phyloP scores from a whole-genome alignment of 148 eudicot genomes.

The Oxyria digyna region DNA sequence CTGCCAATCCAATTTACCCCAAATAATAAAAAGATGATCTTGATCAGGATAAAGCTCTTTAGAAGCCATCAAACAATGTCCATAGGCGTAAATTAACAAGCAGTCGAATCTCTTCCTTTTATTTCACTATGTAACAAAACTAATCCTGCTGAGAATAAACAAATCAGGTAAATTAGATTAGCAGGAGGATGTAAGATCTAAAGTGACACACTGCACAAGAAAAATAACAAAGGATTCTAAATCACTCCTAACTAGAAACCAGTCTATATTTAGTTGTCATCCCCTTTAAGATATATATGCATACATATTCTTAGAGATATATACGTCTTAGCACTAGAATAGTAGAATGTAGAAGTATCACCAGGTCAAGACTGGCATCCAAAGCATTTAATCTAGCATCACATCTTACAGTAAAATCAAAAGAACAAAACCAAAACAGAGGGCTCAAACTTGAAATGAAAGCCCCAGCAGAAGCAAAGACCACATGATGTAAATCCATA shows the following conservation, averaged over 20 bases:
- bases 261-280: not conserved
- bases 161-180: not conserved
- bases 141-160: not conserved
- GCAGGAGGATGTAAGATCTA: not conserved
- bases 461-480: not conserved
- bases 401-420: not conserved
- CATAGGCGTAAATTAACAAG: not conserved
- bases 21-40: constrained; percentile 11
- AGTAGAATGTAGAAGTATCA: not conserved
- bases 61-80: not conserved
- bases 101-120: not conserved
- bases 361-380: not conserved
- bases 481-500: constrained; percentile 2
- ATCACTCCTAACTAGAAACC: not conserved
- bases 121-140: not conserved
- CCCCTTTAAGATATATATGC: not conserved
- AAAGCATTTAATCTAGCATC: not conserved
- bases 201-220: too few relatives aligned
- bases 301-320: too few relatives aligned
- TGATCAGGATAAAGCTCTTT: not conserved
- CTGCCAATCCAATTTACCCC: constrained; percentile 3
- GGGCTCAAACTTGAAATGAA: not conserved
- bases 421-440: not conserved
- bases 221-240: not conserved
- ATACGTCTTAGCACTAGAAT: too few relatives aligned